Evolutionary conservation across 345 rosid genomes (phyloP), one percentile per base, ranked within the genome.

Genomic region (Combretum micranthum): DNA sequence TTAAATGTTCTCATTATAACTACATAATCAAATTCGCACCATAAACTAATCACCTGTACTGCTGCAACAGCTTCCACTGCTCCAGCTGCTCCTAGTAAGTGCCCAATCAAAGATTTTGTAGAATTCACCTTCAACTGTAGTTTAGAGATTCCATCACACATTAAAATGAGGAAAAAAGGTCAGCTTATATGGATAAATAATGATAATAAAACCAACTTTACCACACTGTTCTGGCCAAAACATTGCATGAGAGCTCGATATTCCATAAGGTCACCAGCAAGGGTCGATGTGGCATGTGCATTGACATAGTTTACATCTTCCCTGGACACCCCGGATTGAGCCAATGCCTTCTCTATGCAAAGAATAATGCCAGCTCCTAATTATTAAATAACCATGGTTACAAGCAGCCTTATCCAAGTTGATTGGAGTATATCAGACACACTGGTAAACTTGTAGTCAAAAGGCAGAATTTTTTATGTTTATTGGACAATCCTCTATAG

Each of bases 271-370:
- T 88, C 96, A 68, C 97, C 98, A 59, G 95, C 84, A 55, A 69
- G 83, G 52, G 98, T 86, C 56, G 96, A 92, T 52, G 98, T 84
- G 54, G 95, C 98, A 78, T 92, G 98, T 26, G 98, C 96, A 71
- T 88, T 92, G 57, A 92, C 72, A 67, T 88, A 92, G 62, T 92
- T 86, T 13, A 92, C 73, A 50, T 52, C 64, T 61, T 44, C 56
- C 71, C 62, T 80, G 16, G 87, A 64, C 47, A 88, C 79, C 55
- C 92, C 95, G 54, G 95, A 74, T 60, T 71, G 75, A 47, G 82
- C 81, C 72, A 91, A 73, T 42, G 96, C 98, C 71, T 82, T 91
- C 61, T 91, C 96, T 46, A 91, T 77, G 83, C 95, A 91, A 50
- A 83, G 89, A 62, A 79, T 75, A 49, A 86, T 80, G 68, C 96